Conservation (phyloP, 805 yeast species). For the Novakomyces olei region DNA sequence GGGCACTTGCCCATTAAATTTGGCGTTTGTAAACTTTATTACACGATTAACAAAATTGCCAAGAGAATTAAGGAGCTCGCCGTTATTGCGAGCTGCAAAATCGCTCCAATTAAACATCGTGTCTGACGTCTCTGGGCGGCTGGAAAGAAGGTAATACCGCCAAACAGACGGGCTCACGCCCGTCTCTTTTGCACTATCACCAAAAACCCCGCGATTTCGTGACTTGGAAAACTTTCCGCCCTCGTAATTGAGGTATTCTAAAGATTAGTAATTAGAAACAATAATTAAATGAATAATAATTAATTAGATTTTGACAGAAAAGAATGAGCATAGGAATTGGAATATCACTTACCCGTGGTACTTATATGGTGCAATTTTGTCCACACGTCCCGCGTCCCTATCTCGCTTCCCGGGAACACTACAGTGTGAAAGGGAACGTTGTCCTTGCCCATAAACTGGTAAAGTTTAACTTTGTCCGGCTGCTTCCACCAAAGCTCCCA, state of each 20-base stretch:
- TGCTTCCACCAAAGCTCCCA: slow-evolving; percentile 92
- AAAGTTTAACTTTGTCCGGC: slow-evolving; percentile 70
- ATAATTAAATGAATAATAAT: too few species aligned
- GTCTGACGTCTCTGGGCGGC: slow-evolving; percentile 89
- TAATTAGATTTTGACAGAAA: too few species aligned
- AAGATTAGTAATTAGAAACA: too few species aligned
- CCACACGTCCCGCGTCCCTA: slow-evolving; percentile 81
- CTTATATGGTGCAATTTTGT: slow-evolving; percentile 73
- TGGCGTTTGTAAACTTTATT: slow-evolving; percentile 71
- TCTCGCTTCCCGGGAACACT: slow-evolving; percentile 79
- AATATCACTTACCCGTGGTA: too few species aligned
- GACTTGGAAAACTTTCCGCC: slow-evolving; percentile 96
- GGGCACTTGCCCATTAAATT: slow-evolving; percentile 81
- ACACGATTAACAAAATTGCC: slow-evolving; percentile 94
- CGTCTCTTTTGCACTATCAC: slow-evolving; percentile 87
- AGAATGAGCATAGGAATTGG: too few species aligned
- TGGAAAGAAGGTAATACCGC: slow-evolving; percentile 85
- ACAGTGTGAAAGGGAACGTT: slow-evolving; percentile 98
- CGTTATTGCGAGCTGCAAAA: slow-evolving; percentile 80
- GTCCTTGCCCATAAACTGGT: slow-evolving; percentile 98
- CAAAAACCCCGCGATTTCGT: slow-evolving; percentile 95
- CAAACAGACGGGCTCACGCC: slow-evolving; percentile 84
- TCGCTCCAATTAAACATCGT: slow-evolving; percentile 96
- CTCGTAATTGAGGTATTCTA: slow-evolving; percentile 82
- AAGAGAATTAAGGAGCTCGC: slow-evolving; percentile 80